phyloP scores from a whole-genome alignment of 1,139 yeast species.

The Nematodospora anomalae region DNA sequence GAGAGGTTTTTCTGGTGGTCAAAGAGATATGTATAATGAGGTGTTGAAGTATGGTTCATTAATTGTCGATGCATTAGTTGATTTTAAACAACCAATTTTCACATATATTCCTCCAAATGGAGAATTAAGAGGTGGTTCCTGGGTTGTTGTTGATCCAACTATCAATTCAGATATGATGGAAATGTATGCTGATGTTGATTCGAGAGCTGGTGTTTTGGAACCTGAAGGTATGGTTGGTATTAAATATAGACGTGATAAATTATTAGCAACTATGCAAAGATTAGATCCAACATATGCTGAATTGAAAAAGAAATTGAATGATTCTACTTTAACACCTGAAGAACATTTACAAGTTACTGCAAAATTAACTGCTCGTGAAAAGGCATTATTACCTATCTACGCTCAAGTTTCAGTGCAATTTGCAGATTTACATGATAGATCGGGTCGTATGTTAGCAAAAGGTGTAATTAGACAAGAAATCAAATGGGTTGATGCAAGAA shows the following conservation, averaged over 20 bases:
- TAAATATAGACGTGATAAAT: constrained; percentile 91
- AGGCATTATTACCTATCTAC: constrained; percentile 78
- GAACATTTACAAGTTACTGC: constrained; percentile 66
- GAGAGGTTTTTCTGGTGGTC: constrained; percentile 99
- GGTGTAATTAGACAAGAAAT: constrained; percentile 84
- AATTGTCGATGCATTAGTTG: constrained; percentile 95
- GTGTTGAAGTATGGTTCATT: constrained; percentile 94
- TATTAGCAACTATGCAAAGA: constrained; percentile 85
- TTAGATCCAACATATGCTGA: constrained; percentile 74
- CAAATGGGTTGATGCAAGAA: constrained; percentile 84
- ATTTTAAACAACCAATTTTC: constrained; percentile 93
- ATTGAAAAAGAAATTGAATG: constrained; percentile 59
- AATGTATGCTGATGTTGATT: constrained; percentile 95
- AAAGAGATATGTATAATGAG: constrained; percentile 98
- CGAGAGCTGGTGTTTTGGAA: constrained; percentile 98
- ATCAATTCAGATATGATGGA: constrained; percentile 97
- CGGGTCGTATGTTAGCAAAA: constrained; percentile 96
- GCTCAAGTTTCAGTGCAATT: constrained; percentile 92
- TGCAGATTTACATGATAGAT: constrained; percentile 96
- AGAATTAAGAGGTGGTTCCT: constrained; percentile 98
- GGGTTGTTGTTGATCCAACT: constrained; percentile 99
- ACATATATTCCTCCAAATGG: constrained; percentile 97
- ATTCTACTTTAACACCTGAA: constrained; percentile 55
- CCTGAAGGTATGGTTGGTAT: constrained; percentile 99
- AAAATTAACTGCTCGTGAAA: constrained; percentile 76